Evolutionary conservation across 1,284 basidiomycete genomes (phyloP).

Genomic region (Wallemia mellicola): DNA sequence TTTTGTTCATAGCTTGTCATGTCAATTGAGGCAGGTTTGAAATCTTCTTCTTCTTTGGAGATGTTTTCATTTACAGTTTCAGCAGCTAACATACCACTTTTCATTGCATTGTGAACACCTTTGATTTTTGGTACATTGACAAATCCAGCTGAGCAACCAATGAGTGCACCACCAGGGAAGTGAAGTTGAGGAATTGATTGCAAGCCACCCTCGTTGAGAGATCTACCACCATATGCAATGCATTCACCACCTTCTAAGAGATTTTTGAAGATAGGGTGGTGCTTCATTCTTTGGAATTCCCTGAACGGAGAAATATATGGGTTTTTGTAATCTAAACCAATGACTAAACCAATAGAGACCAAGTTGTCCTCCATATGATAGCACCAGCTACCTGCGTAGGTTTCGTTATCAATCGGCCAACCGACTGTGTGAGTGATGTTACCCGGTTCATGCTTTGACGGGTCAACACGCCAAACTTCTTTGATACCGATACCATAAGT

Average conservation of each 20-base stretch:
- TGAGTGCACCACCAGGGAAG: slow-evolving; percentile 82
- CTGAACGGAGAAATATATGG: slow-evolving; percentile 77
- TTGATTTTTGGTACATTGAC: slow-evolving; percentile 96
- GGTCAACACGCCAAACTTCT: slow-evolving; percentile 81
- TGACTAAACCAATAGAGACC: slow-evolving; percentile 67
- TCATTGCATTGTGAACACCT: slow-evolving; percentile 99
- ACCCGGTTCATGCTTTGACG: slow-evolving; percentile 45
- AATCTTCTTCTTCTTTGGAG: slow-evolving; percentile 12
- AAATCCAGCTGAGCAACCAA: slow-evolving; percentile 88
- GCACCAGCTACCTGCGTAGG: slow-evolving; percentile 78
- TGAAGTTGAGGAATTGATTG: slow-evolving; percentile 73
- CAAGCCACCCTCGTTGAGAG: slow-evolving; percentile 76
- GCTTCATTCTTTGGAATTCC: slow-evolving; percentile 92
- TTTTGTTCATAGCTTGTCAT: slow-evolving; percentile 45
- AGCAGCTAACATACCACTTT: slow-evolving; percentile 86
- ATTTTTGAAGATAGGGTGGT: slow-evolving; percentile 66
- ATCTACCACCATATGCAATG: slow-evolving; percentile 55
- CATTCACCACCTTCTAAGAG: slow-evolving; percentile 49
- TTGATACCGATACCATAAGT: slow-evolving; percentile 93
- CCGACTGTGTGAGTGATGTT: slow-evolving; percentile 79
- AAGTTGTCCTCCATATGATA: slow-evolving; percentile 91
- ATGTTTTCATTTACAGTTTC: slow-evolving; percentile 52
- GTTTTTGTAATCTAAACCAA: slow-evolving; percentile 83
- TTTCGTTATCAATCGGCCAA: slow-evolving; percentile 58
- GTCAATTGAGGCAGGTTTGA: slow-evolving; percentile 21